phyloP scores from a whole-genome alignment of 352 stramenopile species.

The Phytophthora sansomeana region DNA sequence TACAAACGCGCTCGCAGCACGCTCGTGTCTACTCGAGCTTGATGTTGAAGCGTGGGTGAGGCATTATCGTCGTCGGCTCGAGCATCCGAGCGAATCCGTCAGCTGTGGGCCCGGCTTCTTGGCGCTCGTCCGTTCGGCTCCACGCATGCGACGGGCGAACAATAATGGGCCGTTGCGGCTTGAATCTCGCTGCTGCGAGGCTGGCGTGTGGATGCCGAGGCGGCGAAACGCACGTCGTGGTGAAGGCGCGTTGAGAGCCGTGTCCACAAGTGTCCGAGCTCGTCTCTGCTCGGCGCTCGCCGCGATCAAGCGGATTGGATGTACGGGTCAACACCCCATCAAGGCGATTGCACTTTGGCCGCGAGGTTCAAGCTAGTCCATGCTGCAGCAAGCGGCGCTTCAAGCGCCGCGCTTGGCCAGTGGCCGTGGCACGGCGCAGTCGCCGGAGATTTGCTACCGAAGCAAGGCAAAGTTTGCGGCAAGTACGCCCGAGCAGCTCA shows the following conservation, averaged over 20 bases:
- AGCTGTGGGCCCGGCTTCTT: slow-evolving; percentile 24
- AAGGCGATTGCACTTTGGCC: slow-evolving; percentile 13
- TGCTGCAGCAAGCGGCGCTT: too few relatives aligned
- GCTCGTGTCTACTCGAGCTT: slow-evolving; percentile 5
- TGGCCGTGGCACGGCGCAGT: too few relatives aligned
- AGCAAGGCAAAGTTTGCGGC: too few relatives aligned
- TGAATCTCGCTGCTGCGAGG: neutral
- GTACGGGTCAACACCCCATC: slow-evolving; percentile 7
- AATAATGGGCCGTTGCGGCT: slow-evolving; percentile 2
- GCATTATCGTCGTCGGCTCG: slow-evolving; percentile 24
- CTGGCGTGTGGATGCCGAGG: slow-evolving; percentile 5
- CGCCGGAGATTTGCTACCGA: too few relatives aligned
- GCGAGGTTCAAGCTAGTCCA: slow-evolving; percentile 5
- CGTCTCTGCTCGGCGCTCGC: slow-evolving; percentile 24
- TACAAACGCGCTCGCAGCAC: neutral
- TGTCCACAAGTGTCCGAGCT: neutral
- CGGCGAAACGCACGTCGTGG: neutral
- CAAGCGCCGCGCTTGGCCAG: too few relatives aligned
- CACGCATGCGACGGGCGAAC: slow-evolving; percentile 17
- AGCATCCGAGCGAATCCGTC: slow-evolving; percentile 3
- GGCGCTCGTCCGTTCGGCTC: slow-evolving; percentile 21
- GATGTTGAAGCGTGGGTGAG: slow-evolving; percentile 18
- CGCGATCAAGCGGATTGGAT: slow-evolving; percentile 20
- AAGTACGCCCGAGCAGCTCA: too few relatives aligned
- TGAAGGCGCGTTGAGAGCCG: neutral